Evolutionary conservation across 75 land plant genomes (phyloP), one percentile per base, ranked within the genome.

Genomic region (Ceratopteris richardii): DNA sequence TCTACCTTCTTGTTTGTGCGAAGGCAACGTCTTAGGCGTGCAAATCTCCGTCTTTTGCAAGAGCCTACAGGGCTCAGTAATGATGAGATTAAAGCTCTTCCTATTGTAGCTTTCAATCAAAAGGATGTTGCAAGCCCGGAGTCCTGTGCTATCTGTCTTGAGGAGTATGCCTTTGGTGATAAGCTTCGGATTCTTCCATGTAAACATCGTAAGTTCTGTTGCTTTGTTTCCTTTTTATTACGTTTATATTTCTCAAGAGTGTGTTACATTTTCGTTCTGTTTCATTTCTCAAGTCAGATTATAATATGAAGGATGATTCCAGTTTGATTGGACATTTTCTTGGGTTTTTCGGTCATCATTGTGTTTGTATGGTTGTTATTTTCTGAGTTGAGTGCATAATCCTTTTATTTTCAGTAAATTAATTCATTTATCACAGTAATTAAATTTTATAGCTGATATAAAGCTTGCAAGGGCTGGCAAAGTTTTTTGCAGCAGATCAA

Each of bases 111-210:
- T 30, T 77, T 57, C 60, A 74, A 67, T 25, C 29, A 65, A 23
- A 46, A 58, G 21, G 76, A 65, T 18, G 66, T 23, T 29, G 62
- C 54, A 27, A 71, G 53, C 2, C 40, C 71, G 11, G 79, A 77
- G 44, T 57, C 77, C 29, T 77, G 79, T 51, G 71, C 78, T 27
- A 77, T 77, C 25, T 77, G 79, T 31, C 59, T 77, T n/a, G 79
- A 77, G 30, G 77, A 74, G 30, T 77, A 73, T 26, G 65, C 56
- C 33, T 10, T 37, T 57, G 79, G 79, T 16, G 71, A 77, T 29
- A 67, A 51, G 31, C 56, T 77, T 23, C 65, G 79, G 31, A 20
- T 77, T 31, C 66, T 77, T 16, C 79, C 77, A 43, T 77, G 79
- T 52, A 65, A 62, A 40, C 79, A 77, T 36, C 78, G 79, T 77